Conservation (phyloP, 306 rosid species). For the Psophocarpus tetragonolobus region DNA sequence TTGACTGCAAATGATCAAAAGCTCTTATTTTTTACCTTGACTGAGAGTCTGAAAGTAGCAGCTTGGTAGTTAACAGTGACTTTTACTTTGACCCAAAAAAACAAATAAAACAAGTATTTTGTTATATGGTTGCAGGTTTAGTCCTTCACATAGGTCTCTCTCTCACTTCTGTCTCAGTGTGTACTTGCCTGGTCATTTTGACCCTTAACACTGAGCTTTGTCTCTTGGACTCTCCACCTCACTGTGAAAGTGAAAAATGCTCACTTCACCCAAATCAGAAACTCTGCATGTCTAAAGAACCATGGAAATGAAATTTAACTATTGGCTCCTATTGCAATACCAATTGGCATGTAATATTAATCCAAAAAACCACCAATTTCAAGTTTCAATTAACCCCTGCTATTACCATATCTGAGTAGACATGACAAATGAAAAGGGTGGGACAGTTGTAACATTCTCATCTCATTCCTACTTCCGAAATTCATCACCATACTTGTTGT, state of each 20-base stretch:
- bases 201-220: slow-evolving; percentile 34
- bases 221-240: slow-evolving; percentile 22
- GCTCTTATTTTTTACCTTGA: slow-evolving; percentile 27
- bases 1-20: slow-evolving; percentile 30
- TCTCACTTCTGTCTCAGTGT: slow-evolving; percentile 19
- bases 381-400: too few relatives aligned
- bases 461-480: too few relatives aligned
- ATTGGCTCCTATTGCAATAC: neutral
- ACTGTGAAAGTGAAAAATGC: neutral
- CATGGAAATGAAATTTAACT: neutral
- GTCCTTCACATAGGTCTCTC: neutral
- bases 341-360: neutral
- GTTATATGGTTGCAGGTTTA: slow-evolving; percentile 8
- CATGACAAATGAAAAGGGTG: too few relatives aligned
- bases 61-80: neutral
- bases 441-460: too few relatives aligned
- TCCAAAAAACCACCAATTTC: neutral
- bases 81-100: neutral
- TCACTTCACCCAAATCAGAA: neutral
- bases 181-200: slow-evolving; percentile 7
- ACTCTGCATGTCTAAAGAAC: neutral
- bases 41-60: slow-evolving; percentile 3
- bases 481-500: too few relatives aligned
- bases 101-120: neutral
- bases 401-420: neutral